Evolutionary conservation across 257 asterid genomes (phyloP).

Genomic region (Oldenlandia corymbosa): DNA sequence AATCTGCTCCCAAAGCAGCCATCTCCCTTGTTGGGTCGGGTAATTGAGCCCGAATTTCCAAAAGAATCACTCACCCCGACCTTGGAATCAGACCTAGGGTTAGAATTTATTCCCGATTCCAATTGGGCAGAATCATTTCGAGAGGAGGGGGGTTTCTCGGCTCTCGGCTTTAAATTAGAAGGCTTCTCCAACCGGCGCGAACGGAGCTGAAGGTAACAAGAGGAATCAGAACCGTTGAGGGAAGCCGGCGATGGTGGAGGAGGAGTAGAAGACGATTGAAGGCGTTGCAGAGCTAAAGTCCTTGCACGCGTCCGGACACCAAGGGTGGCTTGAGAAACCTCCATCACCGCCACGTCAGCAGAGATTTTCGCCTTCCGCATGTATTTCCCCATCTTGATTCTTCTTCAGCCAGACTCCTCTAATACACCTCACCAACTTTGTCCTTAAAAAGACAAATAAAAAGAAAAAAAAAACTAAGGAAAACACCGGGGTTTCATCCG

Average conservation of each 20-base stretch:
- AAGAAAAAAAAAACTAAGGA: no score
- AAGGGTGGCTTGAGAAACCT: constrained; percentile 39
- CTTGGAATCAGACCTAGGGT: constrained; percentile 3
- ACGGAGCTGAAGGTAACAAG: constrained; percentile 49
- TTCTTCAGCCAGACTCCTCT: no score
- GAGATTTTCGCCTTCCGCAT: constrained; percentile 46
- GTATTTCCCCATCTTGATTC: constrained; percentile 42
- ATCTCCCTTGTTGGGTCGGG: constrained; percentile 14
- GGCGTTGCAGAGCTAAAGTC: constrained; percentile 69
- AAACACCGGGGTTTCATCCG: constrained; percentile 4
- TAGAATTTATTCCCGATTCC: not conserved
- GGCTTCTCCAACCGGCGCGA: constrained; percentile 31
- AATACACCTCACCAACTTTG: not conserved
- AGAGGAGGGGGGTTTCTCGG: constrained; percentile 3
- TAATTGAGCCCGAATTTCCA: constrained; percentile 26
- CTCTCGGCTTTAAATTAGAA: constrained; percentile 9
- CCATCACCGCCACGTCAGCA: constrained; percentile 48
- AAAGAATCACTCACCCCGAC: constrained; percentile 14
- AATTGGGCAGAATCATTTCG: not conserved
- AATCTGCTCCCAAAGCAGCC: constrained; percentile 4
- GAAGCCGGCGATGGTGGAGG: constrained; percentile 11
- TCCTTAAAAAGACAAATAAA: not conserved
- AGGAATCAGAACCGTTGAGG: constrained; percentile 18
- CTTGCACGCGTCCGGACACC: constrained; percentile 77
- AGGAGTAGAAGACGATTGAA: constrained; percentile 24